A percentile compares a stretch with the other conserved stretches of the same genome.
Conservation (phyloP, 2,329 filamentous ascomycete genomes). For the Verticillium isaacii region DNA sequence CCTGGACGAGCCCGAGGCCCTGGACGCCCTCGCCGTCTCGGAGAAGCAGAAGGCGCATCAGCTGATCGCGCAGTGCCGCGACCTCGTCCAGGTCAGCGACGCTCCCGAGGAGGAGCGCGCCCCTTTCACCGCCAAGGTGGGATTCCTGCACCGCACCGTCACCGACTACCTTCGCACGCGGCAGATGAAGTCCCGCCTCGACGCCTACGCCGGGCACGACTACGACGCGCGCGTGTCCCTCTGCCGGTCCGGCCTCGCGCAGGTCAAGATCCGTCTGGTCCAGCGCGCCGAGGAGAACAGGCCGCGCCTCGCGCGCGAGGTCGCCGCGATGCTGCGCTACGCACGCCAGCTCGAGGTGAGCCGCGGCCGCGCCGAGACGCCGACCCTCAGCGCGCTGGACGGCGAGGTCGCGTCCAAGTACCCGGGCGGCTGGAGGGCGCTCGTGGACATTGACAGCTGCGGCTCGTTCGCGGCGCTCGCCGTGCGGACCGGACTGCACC, state of each 20-base stretch:
- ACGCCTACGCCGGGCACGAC: background rate
- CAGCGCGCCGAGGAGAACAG: background rate
- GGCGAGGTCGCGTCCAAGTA: background rate
- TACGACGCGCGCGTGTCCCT: background rate
- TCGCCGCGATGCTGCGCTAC: background rate
- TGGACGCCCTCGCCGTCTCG: background rate
- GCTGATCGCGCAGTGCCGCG: background rate
- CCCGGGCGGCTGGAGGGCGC: background rate
- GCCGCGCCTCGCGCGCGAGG: background rate
- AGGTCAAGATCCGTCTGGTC: background rate
- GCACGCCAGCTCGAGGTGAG: background rate
- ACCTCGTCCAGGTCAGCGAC: background rate
- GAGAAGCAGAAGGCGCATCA: background rate
- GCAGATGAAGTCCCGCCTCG: background rate
- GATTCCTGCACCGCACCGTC: constrained; percentile 11
- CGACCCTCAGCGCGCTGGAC: background rate
- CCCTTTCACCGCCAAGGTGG: background rate
- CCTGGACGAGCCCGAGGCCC: background rate
- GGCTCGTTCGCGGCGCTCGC: background rate
- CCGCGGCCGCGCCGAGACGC: background rate
- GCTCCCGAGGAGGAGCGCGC: background rate
- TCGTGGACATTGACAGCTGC: background rate
- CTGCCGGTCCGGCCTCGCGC: background rate
- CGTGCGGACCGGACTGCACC: background rate
- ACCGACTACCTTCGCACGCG: constrained; percentile 4